Percentiles rank a stretch among this genome's conserved stretches.
phyloP scores from a whole-genome alignment of 371 early-diverging fungal genomes.

The Smittium mucronatum region DNA sequence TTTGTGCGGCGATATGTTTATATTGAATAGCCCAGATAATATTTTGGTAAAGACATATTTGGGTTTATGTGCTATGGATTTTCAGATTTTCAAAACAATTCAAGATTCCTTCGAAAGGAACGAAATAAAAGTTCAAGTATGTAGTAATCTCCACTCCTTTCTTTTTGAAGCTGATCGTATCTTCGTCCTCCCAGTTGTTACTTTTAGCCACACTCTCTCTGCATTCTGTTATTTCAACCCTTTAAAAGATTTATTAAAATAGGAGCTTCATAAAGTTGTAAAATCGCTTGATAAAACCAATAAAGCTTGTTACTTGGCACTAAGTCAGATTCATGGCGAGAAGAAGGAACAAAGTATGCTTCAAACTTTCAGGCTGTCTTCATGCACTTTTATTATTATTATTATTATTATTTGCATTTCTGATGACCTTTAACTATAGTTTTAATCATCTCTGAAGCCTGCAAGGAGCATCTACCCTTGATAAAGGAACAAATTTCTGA shows the following conservation, averaged over 20 bases:
- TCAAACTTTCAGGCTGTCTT: too few relatives aligned
- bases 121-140: background rate
- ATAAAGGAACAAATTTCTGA: background rate
- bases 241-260: too few relatives aligned
- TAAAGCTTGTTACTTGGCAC: background rate
- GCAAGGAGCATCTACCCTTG: background rate
- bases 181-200: too few relatives aligned
- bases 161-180: background rate
- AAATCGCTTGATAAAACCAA: background rate
- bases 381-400: background rate
- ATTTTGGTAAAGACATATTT: too few relatives aligned
- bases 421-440: background rate
- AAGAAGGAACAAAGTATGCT: background rate
- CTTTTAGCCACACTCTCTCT: too few relatives aligned
- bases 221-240: too few relatives aligned
- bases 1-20: too few relatives aligned
- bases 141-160: background rate
- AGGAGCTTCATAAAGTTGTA: background rate
- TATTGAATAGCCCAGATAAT: too few relatives aligned
- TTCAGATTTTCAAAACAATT: background rate
- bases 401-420: background rate
- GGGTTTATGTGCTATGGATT: too few relatives aligned
- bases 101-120: background rate
- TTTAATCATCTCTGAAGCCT: background rate
- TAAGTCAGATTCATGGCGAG: background rate